A percentile compares a stretch with the other conserved stretches of the same genome.
Evolutionary conservation across 2,329 filamentous ascomycete genomes (phyloP).

Genomic region (Calonectria fujianensis): DNA sequence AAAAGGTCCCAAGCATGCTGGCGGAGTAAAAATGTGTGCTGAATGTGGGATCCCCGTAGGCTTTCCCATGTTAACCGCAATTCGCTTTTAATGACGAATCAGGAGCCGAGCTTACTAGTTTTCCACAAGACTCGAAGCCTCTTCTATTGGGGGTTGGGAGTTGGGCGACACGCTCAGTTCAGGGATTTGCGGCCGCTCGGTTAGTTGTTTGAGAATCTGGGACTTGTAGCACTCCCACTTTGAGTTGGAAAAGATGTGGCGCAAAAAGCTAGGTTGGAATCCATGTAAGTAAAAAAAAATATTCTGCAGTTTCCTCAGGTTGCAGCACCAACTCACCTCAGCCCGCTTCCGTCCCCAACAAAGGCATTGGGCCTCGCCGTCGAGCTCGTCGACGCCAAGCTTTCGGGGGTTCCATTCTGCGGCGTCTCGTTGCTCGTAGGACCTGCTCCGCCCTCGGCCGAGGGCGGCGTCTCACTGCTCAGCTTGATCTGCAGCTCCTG

Average conservation of each 20-base stretch:
- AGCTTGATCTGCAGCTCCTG: conserved; percentile 38
- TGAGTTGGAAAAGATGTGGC: conserved; percentile 40
- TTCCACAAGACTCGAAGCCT: conserved; percentile 19
- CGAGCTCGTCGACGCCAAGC: conserved; percentile 34
- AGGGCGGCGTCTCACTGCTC: conserved; percentile 7
- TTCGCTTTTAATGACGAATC: background rate
- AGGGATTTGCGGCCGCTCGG: conserved; percentile 39
- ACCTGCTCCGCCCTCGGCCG: background rate
- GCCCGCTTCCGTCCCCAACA: conserved; percentile 42
- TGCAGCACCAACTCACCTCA: conserved; percentile 25
- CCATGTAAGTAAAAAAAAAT: background rate
- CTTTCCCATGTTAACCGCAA: background rate
- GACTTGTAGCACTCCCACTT: conserved; percentile 42
- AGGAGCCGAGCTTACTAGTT: conserved; percentile 4
- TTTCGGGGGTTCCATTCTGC: conserved; percentile 31
- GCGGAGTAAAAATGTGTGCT: conserved; percentile 16
- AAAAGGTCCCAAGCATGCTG: conserved; percentile 15
- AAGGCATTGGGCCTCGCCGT: conserved; percentile 34
- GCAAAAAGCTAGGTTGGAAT: conserved; percentile 29
- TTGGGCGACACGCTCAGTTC: conserved; percentile 35
- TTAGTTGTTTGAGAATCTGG: conserved; percentile 42
- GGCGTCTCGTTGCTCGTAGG: background rate
- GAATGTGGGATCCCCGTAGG: conserved; percentile 6
- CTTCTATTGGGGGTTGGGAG: conserved; percentile 26
- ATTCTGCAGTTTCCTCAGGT: background rate